A percentile compares a stretch with the other conserved stretches of the same genome.
Conservation (phyloP, 2,329 filamentous ascomycete species). For the Escovopsis weberi region DNA sequence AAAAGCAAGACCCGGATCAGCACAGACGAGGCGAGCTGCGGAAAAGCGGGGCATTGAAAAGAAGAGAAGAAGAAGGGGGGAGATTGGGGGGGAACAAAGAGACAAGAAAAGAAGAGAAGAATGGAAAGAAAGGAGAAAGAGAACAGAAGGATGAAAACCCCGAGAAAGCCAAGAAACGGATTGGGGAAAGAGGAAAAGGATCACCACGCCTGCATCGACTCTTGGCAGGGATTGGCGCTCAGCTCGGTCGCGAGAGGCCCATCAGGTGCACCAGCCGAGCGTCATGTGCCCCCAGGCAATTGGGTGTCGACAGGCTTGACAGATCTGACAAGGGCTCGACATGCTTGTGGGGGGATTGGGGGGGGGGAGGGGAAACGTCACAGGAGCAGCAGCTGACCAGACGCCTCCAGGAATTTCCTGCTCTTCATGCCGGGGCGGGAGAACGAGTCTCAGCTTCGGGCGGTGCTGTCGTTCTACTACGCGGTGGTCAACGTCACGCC, state of each 20-base stretch:
- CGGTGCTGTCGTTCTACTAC: slow-evolving; percentile 82
- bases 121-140: no score
- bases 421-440: slow-evolving; percentile 64
- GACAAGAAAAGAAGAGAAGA: no score
- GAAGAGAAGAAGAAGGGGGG: background rate
- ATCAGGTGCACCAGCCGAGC: slow-evolving; percentile 2
- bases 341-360: no score
- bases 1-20: no score
- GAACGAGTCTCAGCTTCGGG: slow-evolving; percentile 55
- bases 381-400: slow-evolving; percentile 7
- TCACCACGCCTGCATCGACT: background rate
- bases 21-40: no score
- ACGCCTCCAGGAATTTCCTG: slow-evolving; percentile 60
- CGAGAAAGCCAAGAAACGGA: no score
- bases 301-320: no score
- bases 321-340: no score
- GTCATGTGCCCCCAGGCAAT: slow-evolving; percentile 10
- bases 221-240: slow-evolving; percentile 6
- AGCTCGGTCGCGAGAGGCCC: slow-evolving; percentile 3
- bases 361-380: slow-evolving; percentile 10
- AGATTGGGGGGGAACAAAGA: no score
- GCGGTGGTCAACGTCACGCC: slow-evolving; percentile 78
- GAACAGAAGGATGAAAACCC: no score
- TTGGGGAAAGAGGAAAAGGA: no score
- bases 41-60: background rate